These are phyloP conservation scores for Mycena maculata DNA, from an alignment of 768 basidiomycete genomes.

Conservation along the genomic window DNA sequence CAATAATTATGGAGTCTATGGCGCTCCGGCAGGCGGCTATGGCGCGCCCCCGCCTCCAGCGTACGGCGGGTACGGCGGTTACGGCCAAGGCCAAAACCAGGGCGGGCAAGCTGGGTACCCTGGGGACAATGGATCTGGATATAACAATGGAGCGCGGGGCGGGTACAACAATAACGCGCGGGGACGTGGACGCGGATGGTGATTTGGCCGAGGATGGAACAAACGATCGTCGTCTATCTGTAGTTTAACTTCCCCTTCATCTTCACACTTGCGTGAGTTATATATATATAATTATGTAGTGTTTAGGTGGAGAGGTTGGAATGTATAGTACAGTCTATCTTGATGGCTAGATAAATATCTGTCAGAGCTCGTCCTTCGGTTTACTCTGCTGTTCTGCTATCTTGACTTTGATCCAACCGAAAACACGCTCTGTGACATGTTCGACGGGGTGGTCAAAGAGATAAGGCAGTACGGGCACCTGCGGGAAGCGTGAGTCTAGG, in stretches of 20 bases:
- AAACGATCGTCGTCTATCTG: neutral
- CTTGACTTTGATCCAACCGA: slow-evolving; percentile 76
- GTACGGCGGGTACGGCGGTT: slow-evolving; percentile 54
- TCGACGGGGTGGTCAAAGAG: slow-evolving; percentile 87
- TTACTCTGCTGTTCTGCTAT: slow-evolving; percentile 55
- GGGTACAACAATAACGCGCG: slow-evolving; percentile 26
- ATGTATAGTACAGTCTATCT: neutral
- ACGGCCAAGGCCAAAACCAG: slow-evolving; percentile 44
- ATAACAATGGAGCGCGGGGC: slow-evolving; percentile 24
- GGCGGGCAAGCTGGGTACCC: slow-evolving; percentile 49
- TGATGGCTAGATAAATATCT: neutral
- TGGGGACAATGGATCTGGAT: slow-evolving; percentile 25
- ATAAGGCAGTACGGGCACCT: slow-evolving; percentile 76
- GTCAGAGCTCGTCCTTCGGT: slow-evolving; percentile 47
- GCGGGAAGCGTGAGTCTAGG: neutral
- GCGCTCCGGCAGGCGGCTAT: slow-evolving; percentile 40
- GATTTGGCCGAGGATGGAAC: neutral
- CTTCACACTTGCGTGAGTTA: slow-evolving; percentile 12
- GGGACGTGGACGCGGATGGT: slow-evolving; percentile 34
- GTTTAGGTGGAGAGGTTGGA: neutral
- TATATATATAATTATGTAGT: slow-evolving; percentile 18
- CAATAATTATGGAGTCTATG: slow-evolving; percentile 47
- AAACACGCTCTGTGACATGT: slow-evolving; percentile 70
- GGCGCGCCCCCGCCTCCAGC: slow-evolving; percentile 44
- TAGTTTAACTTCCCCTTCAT: neutral